A percentile compares a stretch with the other conserved stretches of the same genome.
Conservation (phyloP, 2,329 filamentous ascomycete species). For the Dothideomycetidae sp. region DNA sequence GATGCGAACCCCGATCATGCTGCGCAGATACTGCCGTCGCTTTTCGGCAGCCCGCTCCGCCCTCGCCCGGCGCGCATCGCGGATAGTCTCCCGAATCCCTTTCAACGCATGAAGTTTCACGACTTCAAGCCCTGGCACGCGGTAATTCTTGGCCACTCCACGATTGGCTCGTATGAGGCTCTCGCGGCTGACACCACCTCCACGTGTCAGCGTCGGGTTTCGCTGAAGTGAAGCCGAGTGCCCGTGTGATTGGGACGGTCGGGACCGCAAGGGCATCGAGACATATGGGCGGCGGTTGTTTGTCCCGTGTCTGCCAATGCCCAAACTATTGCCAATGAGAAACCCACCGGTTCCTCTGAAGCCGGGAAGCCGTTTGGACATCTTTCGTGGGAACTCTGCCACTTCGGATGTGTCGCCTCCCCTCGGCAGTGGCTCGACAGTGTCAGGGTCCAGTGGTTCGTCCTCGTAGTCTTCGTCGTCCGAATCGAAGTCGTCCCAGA, state of each 20-base stretch:
- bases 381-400: constrained; percentile 16
- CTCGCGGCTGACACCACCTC: too few species aligned
- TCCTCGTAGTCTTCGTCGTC: constrained; percentile 25
- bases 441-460: constrained; percentile 8
- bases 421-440: constrained; percentile 21
- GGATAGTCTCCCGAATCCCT: constrained; percentile 34
- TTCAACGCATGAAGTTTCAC: constrained; percentile 36
- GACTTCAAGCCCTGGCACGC: constrained; percentile 16
- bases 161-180: not conserved
- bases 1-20: constrained; percentile 32
- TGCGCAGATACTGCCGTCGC: constrained; percentile 38
- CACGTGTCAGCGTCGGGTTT: too few species aligned
- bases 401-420: constrained; percentile 34
- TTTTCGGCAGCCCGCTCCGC: constrained; percentile 37
- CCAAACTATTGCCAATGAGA: constrained; percentile 41
- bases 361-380: constrained; percentile 23
- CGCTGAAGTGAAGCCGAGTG: too few species aligned
- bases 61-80: constrained; percentile 28
- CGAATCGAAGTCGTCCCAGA: constrained; percentile 43
- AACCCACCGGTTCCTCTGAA: constrained; percentile 32
- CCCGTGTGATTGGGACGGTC: too few species aligned
- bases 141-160: not conserved
- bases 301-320: constrained; percentile 35
- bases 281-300: constrained; percentile 30
- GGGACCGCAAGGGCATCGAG: constrained; percentile 17